Percentiles rank a stretch among this genome's conserved stretches.
phyloP scores from a whole-genome alignment of 257 asterid species.

The Solanum habrochaites region DNA sequence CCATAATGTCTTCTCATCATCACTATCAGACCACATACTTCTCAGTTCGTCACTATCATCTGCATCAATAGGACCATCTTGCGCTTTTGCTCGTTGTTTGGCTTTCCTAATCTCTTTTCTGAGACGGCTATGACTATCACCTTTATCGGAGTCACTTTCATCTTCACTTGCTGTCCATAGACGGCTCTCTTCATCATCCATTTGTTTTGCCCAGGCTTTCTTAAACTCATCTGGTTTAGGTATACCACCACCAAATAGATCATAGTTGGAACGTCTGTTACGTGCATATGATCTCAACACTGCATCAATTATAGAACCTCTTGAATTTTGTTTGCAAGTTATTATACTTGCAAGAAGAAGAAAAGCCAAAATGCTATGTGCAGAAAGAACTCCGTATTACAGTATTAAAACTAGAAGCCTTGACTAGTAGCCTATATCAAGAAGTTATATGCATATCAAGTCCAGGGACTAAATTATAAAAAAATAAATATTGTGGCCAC shows the following conservation, averaged over 20 bases:
- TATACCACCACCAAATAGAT: slow-evolving; percentile 59
- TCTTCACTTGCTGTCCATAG: slow-evolving; percentile 88
- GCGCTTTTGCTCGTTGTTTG: slow-evolving; percentile 46
- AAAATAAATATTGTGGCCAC: not conserved
- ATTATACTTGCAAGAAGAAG: not conserved
- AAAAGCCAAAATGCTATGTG: not conserved
- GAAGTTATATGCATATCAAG: not conserved
- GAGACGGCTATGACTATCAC: slow-evolving; percentile 34
- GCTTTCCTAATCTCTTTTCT: slow-evolving; percentile 71
- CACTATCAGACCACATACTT: slow-evolving; percentile 66
- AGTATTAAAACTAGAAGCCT: not conserved
- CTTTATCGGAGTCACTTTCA: slow-evolving; percentile 37
- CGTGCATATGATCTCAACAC: slow-evolving; percentile 56
- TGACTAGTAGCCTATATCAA: not conserved
- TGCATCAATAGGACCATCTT: slow-evolving; percentile 53
- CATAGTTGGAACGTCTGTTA: slow-evolving; percentile 40
- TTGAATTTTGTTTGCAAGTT: not conserved
- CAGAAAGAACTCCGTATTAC: not conserved
- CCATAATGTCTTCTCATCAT: slow-evolving; percentile 83
- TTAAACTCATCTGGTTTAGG: slow-evolving; percentile 62
- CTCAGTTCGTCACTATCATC: slow-evolving; percentile 80
- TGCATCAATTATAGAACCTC: slow-evolving; percentile 16
- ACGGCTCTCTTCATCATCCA: slow-evolving; percentile 86
- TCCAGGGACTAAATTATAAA: not conserved
- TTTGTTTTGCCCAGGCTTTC: slow-evolving; percentile 63